These are phyloP conservation scores for Euphorbia celastroides DNA, from an alignment of 441 rosid species.

Conservation along the genomic window DNA sequence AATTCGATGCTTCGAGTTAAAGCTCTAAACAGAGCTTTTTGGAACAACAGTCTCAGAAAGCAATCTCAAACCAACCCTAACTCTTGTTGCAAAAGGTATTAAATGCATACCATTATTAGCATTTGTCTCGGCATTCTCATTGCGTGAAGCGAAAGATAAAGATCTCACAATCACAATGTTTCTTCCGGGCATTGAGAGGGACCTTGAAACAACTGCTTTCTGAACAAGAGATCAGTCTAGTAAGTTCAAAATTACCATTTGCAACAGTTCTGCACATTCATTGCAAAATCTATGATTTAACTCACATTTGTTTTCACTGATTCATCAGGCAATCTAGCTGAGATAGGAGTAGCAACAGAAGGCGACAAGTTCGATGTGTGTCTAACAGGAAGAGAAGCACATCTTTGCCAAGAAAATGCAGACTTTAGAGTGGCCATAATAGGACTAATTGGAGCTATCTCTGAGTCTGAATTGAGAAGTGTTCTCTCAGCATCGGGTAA, in stretches of 20 bases:
- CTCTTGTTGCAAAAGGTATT: too few relatives aligned
- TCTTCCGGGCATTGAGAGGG: constrained; percentile 72
- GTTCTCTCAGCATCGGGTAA: constrained; percentile 53
- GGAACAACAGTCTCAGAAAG: too few relatives aligned
- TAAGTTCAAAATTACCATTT: constrained; percentile 5
- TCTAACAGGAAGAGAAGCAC: constrained; percentile 74
- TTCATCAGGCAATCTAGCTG: constrained; percentile 58
- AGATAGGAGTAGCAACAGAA: constrained; percentile 45
- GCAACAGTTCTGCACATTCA: too few relatives aligned
- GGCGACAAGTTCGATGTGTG: constrained; percentile 65
- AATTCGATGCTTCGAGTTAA: too few relatives aligned
- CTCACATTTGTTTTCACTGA: constrained; percentile 47
- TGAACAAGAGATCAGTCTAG: constrained; percentile 33
- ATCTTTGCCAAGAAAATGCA: constrained; percentile 55
- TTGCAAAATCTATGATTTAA: constrained; percentile 1
- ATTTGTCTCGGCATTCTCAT: constrained; percentile 33
- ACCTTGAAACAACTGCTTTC: constrained; percentile 69
- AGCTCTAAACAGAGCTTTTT: too few relatives aligned
- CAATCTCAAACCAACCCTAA: too few relatives aligned
- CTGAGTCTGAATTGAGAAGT: constrained; percentile 51
- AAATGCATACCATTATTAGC: constrained; percentile 43
- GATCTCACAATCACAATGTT: constrained; percentile 74
- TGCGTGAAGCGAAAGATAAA: constrained; percentile 48
- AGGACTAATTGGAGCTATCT: constrained; percentile 40
- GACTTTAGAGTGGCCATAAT: constrained; percentile 35